Conservation (phyloP, 2,329 filamentous ascomycete species). For the Fulvia fulva region DNA sequence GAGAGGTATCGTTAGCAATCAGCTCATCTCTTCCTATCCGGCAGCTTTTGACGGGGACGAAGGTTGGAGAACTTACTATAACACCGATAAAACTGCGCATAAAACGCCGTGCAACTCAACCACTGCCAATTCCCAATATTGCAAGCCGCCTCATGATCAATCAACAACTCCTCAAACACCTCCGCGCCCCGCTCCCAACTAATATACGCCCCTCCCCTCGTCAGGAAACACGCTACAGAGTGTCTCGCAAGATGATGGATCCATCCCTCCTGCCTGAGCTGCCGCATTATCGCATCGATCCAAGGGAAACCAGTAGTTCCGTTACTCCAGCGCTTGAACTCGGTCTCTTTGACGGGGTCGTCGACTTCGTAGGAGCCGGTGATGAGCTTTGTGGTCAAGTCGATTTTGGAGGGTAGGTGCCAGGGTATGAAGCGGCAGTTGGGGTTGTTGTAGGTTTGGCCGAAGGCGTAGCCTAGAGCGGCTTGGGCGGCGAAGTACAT, state of each 20-base stretch:
- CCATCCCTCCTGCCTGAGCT: constrained; percentile 68
- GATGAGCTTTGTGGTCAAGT: constrained; percentile 45
- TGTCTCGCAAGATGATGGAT: constrained; percentile 69
- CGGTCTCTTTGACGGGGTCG: constrained; percentile 56
- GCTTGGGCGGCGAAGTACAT: constrained; percentile 74
- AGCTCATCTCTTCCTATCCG: no score
- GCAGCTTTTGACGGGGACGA: no score
- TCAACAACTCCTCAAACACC: constrained; percentile 71
- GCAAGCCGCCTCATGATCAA: constrained; percentile 71
- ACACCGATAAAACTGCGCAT: constrained; percentile 65
- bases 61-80: constrained; percentile 41
- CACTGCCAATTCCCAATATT: constrained; percentile 77
- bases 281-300: constrained; percentile 77
- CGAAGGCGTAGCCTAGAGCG: constrained; percentile 59
- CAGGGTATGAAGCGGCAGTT: constrained; percentile 73
- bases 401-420: constrained; percentile 64
- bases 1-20: not conserved
- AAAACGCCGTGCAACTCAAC: constrained; percentile 73
- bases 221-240: constrained; percentile 77
- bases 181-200: constrained; percentile 75
- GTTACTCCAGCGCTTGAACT: constrained; percentile 65
- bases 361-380: constrained; percentile 64
- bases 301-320: constrained; percentile 73
- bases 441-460: constrained; percentile 61
- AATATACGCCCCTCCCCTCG: constrained; percentile 71